Base-by-base conservation (phyloP, 2,329 filamentous ascomycete species). In the Pseudodiploospora longispora region DNA sequence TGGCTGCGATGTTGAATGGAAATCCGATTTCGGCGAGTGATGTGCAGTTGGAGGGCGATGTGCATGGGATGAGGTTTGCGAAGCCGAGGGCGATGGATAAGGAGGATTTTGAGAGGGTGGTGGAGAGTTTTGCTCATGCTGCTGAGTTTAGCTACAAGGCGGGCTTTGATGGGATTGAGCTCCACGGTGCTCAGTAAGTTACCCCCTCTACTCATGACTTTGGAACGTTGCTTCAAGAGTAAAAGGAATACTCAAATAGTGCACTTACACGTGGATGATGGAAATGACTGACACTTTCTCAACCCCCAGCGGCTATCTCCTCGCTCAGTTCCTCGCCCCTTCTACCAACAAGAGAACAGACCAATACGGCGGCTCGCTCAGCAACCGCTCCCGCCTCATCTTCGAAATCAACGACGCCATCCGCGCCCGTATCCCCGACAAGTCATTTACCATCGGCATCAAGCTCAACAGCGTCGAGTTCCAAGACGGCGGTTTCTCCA, bases 141-240 rank as follows among this genome's bases (percentile, higher is more conserved):
- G 78, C 79, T 0, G 74, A 78, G 53, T 84, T 74, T 50, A 64
- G 78, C 4, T 70, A 83, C 47, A 77, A 76, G 55, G 79, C 78
- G 0, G 81, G 82, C 2, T 85, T 69, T 39, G 67, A 76, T 49
- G 72, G 73, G 4, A 62, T 75, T 28, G 52, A 74, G 54, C 59
- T 78, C 7, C 75, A 78, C 52, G 71, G 61, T 10, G 75, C 74
- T 1, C 74, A 78, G 56, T 58, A 48, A 51, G 55, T 50, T 4
- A 9, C 10, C 27, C 6, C 28, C n/a, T 28, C 27, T 31, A n/a
- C 27, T 35, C 29, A 19, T 19, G 19, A 19, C 19, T 2, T 19
- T 19, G 19, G 19, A 19, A 19, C 2, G 19, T 19, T 19, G 19
- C 19, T 28, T 30, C 3, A 1, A 12, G 27, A n/a, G 8, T 6